Base-by-base conservation (phyloP, 495 filamentous ascomycete genomes). In the Penicillium odoratum region DNA sequence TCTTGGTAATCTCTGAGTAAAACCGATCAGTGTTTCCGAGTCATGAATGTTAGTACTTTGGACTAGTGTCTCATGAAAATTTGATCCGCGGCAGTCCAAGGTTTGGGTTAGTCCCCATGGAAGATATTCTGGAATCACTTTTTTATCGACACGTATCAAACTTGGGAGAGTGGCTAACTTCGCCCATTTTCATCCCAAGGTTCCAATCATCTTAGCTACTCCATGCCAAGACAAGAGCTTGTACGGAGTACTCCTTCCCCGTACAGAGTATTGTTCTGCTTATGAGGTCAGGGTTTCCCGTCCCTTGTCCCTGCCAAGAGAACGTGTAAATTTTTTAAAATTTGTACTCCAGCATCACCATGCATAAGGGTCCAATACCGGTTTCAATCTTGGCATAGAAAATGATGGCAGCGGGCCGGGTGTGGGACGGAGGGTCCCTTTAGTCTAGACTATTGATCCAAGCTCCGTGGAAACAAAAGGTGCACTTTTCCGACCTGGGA, bases 381-480 rank as follows among this genome's bases (percentile, higher is more conserved):
- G 10, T 46, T 46, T 46, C 44, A 21, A 21, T 21, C 21, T 5
- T 34, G 25, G 29, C 16, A 18, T 16, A 30, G 21, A n/a, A 40
- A 16, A 51, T 26, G 48, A 51, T 51, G 30, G 16, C 10, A 51
- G 48, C 6, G 33, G 31, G 16, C 29, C 30, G 16, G 16, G 25
- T 30, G 31, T n/a, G 48, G 5, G 15, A 28, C 29, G 30, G 48
- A 16, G 40, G 48, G 48, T 31, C 40, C 48, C 31, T 26, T 18
- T 10, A 40, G 30, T 26, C 48, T 40, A 31, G 31, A 40, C 48
- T 51, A 51, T 36, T 38, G 48, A 51, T 38, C 48, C 10, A 30
- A 13, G 48, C 48, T 18, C 48, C 48, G 25, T 51, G 48, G 48
- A 13, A 50, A 50, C 48, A 33, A n/a, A 33, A n/a, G 8, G 30